phyloP scores from a whole-genome alignment of 1,284 basidiomycete genomes.

The Trichosporon ovoides region DNA sequence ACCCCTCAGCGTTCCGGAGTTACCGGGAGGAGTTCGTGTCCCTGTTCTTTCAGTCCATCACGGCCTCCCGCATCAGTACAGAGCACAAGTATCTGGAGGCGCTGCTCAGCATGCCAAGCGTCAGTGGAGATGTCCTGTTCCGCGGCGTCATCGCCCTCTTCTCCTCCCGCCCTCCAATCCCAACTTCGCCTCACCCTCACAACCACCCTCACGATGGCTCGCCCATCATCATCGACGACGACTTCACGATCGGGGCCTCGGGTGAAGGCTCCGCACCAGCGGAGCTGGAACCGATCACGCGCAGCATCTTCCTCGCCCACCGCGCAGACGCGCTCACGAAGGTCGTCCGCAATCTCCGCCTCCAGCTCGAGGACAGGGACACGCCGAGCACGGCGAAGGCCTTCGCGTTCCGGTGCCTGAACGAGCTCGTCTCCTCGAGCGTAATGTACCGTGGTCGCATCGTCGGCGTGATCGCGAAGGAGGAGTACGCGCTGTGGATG shows the following conservation, averaged over 20 bases:
- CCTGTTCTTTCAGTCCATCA: constrained; percentile 58
- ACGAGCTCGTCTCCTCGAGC: constrained; percentile 27
- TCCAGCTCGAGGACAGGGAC: constrained; percentile 20
- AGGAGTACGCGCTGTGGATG: constrained; percentile 11
- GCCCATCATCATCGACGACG: constrained; percentile 14
- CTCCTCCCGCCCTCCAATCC: constrained; percentile 12
- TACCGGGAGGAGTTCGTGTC: constrained; percentile 56
- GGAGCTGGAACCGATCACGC: neutral
- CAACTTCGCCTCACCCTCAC: no score
- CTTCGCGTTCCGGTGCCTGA: constrained; percentile 42
- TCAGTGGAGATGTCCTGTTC: constrained; percentile 31
- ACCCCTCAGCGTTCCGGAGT: constrained; percentile 58
- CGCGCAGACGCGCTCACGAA: constrained; percentile 21
- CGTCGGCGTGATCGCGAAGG: constrained; percentile 8
- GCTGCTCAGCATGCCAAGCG: constrained; percentile 32
- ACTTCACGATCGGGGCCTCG: neutral
- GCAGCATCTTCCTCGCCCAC: constrained; percentile 24
- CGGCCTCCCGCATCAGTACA: constrained; percentile 53
- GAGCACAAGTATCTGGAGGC: constrained; percentile 59
- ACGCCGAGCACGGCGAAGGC: constrained; percentile 31
- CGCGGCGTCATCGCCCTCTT: constrained; percentile 15
- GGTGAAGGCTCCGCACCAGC: neutral
- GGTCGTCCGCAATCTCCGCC: constrained; percentile 27
- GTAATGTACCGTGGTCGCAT: neutral
- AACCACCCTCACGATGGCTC: no score